Percentiles rank a stretch among this genome's conserved stretches.
Conservation (phyloP, 2,329 filamentous ascomycete genomes). For the Aspergillus sp. region DNA sequence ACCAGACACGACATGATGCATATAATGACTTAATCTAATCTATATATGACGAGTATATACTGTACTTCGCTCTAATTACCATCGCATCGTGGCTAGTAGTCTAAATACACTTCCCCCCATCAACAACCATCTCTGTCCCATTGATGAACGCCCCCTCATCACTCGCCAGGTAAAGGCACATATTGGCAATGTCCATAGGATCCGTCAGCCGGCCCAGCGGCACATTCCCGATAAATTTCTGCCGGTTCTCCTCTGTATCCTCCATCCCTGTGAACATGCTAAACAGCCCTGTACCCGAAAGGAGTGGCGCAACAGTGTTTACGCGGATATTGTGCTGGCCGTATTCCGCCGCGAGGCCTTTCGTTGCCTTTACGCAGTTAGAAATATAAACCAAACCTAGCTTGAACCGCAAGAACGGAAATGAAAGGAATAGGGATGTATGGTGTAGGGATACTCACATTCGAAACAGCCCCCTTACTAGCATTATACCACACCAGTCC, state of each 20-base stretch:
- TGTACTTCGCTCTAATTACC: background rate
- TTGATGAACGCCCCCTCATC: conserved; percentile 72
- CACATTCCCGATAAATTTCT: conserved; percentile 45
- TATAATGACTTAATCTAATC: too few species aligned
- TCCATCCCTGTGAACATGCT: conserved; percentile 44
- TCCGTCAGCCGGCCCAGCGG: conserved; percentile 45
- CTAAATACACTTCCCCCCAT: conserved; percentile 52
- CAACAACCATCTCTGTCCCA: conserved; percentile 67
- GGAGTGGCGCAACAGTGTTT: conserved; percentile 68
- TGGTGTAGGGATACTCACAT: too few species aligned
- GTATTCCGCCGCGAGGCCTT: conserved; percentile 71
- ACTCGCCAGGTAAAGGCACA: conserved; percentile 67
- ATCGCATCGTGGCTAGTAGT: background rate
- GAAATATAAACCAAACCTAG: too few species aligned
- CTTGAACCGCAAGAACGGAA: too few species aligned
- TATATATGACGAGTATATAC: too few species aligned
- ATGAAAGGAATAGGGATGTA: too few species aligned
- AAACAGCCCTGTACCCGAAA: conserved; percentile 66
- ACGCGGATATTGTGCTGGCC: conserved; percentile 71
- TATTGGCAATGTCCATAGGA: conserved; percentile 66
- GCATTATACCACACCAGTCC: conserved; percentile 50
- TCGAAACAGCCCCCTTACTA: conserved; percentile 45
- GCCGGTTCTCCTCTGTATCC: conserved; percentile 46
- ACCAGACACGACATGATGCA: background rate
- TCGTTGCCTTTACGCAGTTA: conserved; percentile 51